These are phyloP conservation scores for Eucalyptus tenuipes DNA, from an alignment of 345 rosid genomes.

Conservation along the genomic window DNA sequence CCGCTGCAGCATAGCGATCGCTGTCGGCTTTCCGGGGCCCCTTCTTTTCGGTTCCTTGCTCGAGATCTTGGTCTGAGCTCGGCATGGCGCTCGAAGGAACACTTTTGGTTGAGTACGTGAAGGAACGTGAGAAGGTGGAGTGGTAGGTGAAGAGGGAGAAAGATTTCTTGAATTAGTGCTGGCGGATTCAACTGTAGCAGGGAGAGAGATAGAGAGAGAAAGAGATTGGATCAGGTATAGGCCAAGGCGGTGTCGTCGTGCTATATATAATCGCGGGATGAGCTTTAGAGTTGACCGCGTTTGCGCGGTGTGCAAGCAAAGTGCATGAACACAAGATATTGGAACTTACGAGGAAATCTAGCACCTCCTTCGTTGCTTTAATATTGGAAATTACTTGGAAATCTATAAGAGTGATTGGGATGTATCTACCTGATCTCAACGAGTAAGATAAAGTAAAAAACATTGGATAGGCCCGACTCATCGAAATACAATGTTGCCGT, in stretches of 20 bases:
- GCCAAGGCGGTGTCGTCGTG: not conserved
- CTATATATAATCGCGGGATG: not conserved
- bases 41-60: not conserved
- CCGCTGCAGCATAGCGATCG: not conserved
- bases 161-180: not conserved
- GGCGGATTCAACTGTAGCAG: not conserved
- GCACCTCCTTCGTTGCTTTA: not conserved
- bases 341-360: not conserved
- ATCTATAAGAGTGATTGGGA: not conserved
- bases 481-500: not conserved
- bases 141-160: not conserved
- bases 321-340: not conserved
- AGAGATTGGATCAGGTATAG: not conserved
- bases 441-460: not conserved
- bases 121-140: not conserved
- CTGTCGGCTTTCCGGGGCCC: not conserved
- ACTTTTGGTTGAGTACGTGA: not conserved
- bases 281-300: not conserved
- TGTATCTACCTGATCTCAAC: not conserved
- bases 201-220: not conserved
- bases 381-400: not conserved
- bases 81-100: not conserved
- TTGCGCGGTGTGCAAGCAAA: not conserved
- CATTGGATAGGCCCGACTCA: not conserved
- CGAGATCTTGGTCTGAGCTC: conserved; percentile 28